Evolutionary conservation across 345 rosid species (phyloP), one percentile per base, ranked within the genome.

Genomic region (Gossypium australe): DNA sequence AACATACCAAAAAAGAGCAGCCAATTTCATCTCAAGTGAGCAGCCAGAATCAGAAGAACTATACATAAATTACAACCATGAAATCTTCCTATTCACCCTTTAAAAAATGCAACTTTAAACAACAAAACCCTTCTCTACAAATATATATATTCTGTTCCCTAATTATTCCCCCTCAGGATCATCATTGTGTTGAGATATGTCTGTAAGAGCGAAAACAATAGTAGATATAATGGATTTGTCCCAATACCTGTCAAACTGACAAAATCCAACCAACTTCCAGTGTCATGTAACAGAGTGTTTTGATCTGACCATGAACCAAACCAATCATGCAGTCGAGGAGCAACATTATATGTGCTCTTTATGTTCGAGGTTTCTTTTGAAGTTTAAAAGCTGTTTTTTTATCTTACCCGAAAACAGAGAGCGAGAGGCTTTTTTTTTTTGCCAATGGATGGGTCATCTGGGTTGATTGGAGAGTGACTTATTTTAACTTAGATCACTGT

Each of bases 1-100:
- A 63, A 67, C 22, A 67, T 60, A 34, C 41, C 41, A 34, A 34
- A 41, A 52, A 64, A 53, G 67, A 43, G 22, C 63, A 66, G 52
- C 65, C 70, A 79, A 38, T 68, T 67, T 61, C 67, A 70, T 45
- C 53, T 49, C 22, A 10, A 7, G 29, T 25, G 68, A 47, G 22
- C 49, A 72, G 75, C 55, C 20, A 24, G 10, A 72, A 44, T 47
- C 38, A 79, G 60, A 59, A 77, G 67, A 25, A 55, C 82, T 81
- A 78, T 76, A 83, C 85, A 85, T 76, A 74, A 81, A 80, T 80
- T 83, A 81, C 86, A 83, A 67, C 64, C 78, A 71, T 58, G 29
- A 12, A 59, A 76, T 71, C 69, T 51, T 58, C 74, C 74, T 78
- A 74, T 78, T 77, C 82, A 77, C 72, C 69, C 83, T 80, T 80